A percentile compares a stretch with the other conserved stretches of the same genome.
Conservation (phyloP, 2,329 filamentous ascomycete species). For the Trichoderma lentiforme region DNA sequence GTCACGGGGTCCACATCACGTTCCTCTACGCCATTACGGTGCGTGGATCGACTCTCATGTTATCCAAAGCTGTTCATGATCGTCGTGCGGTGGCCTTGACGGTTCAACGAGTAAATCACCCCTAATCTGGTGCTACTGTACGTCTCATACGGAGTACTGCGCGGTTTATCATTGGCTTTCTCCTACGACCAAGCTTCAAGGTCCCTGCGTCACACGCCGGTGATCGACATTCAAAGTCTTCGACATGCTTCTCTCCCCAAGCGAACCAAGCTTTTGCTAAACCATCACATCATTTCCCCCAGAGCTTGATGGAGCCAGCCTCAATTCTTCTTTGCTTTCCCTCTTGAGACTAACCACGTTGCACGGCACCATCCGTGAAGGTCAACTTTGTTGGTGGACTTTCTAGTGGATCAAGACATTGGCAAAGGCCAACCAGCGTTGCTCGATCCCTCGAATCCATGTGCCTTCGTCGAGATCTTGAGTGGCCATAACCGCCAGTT, state of each 20-base stretch:
- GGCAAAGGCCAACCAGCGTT: slow-evolving; percentile 4
- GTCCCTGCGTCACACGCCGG: slow-evolving; percentile 5
- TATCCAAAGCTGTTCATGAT: background rate
- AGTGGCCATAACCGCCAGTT: background rate
- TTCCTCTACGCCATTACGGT: background rate
- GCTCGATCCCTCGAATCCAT: slow-evolving; percentile 3
- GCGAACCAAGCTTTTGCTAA: slow-evolving; percentile 12
- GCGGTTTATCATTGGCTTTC: slow-evolving; percentile 2
- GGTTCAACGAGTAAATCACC: background rate
- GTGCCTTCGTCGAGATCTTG: background rate
- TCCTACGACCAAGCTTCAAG: slow-evolving; percentile 1
- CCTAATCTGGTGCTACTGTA: background rate
- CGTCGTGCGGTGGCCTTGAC: background rate
- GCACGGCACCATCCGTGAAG: slow-evolving; percentile 13
- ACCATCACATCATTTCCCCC: background rate
- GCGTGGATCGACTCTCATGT: background rate
- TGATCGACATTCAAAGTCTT: background rate
- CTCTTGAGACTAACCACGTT: background rate
- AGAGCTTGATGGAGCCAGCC: background rate
- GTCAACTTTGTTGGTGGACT: background rate
- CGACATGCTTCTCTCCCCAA: slow-evolving; percentile 5
- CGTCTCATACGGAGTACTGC: background rate
- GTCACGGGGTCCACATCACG: slow-evolving; percentile 29
- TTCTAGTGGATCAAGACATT: background rate
- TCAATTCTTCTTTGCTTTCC: background rate